Conservation (phyloP, 1,139 yeast genomes). For the Protomyces lactucae-debilis region DNA sequence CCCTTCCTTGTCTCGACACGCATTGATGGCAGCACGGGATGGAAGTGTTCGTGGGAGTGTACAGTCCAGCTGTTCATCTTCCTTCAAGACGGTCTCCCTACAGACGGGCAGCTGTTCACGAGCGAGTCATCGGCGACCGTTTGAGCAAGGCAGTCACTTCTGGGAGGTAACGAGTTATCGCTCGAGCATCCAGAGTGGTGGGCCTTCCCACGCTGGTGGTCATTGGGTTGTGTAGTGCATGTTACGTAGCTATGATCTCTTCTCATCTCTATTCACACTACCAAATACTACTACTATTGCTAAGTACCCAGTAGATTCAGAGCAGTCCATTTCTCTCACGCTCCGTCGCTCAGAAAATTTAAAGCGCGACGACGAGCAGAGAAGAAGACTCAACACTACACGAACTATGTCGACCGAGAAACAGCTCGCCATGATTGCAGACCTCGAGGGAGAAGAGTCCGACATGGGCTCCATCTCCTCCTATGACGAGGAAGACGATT, state of each 20-base stretch:
- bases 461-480: not conserved
- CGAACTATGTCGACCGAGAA: not conserved
- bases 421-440: not conserved
- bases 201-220: not conserved
- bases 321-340: not conserved
- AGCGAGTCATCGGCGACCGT: not conserved
- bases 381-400: not conserved
- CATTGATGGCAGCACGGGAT: not conserved
- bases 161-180: not conserved
- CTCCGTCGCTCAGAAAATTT: not conserved
- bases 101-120: not conserved
- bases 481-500: slow-evolving; percentile 2
- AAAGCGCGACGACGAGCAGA: not conserved
- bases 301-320: too few species aligned
- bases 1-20: not conserved
- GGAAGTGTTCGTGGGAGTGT: not conserved
- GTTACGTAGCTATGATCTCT: not conserved
- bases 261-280: too few species aligned
- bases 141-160: not conserved
- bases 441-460: not conserved
- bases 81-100: not conserved
- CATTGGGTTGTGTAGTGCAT: too few species aligned
- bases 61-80: not conserved
- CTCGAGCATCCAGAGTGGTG: not conserved
- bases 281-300: too few species aligned